Percentiles rank a stretch among this genome's conserved stretches.
These are phyloP conservation scores for Pelargonium fulgidum DNA, from an alignment of 441 rosid genomes.

Conservation along the genomic window DNA sequence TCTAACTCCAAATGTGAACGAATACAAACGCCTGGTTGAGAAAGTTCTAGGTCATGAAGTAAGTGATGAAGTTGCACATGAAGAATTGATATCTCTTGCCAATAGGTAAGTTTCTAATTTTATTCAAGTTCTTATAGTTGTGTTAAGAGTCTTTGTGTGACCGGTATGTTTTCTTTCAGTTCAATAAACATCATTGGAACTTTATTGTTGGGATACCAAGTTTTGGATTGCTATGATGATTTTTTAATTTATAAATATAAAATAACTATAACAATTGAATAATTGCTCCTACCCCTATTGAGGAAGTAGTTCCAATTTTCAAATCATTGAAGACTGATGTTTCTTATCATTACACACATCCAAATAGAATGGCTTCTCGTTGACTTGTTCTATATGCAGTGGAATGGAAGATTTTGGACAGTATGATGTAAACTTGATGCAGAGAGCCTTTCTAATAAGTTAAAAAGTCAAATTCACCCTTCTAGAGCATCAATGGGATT, in stretches of 20 bases:
- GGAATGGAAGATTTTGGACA: too few species aligned
- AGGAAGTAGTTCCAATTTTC: not conserved
- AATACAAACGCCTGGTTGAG: constrained; percentile 80
- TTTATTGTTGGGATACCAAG: constrained; percentile 5
- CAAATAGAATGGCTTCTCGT: too few species aligned
- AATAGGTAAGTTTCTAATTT: constrained; percentile 38
- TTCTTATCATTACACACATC: too few species aligned
- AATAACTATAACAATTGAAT: not conserved
- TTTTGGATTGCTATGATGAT: not conserved
- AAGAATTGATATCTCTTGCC: constrained; percentile 58
- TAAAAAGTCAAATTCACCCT: not conserved
- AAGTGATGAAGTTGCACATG: constrained; percentile 47
- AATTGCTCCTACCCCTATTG: not conserved
- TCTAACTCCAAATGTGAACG: constrained; percentile 82
- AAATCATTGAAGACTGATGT: not conserved
- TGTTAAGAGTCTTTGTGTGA: too few species aligned
- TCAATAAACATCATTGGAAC: not conserved
- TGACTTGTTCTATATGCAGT: too few species aligned
- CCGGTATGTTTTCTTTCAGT: too few species aligned
- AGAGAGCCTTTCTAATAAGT: not conserved
- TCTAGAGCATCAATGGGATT: not conserved
- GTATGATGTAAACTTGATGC: not conserved
- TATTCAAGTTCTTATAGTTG: not conserved
- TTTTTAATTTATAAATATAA: not conserved
- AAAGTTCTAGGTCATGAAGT: constrained; percentile 67